phyloP scores from a whole-genome alignment of 306 rosid genomes.

The Cucurbita moschata region DNA sequence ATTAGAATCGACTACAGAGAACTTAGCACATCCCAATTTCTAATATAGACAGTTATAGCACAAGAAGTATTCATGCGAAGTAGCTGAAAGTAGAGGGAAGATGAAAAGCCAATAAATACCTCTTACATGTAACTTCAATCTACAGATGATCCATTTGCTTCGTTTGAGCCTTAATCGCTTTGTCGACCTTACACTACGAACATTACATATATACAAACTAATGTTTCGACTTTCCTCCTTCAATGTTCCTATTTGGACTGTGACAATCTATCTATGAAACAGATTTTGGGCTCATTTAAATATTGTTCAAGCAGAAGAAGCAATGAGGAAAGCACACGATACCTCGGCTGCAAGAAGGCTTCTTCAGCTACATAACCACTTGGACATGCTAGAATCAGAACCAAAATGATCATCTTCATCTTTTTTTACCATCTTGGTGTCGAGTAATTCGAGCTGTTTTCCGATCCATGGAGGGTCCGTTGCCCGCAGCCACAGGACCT shows the following conservation, averaged over 20 bases:
- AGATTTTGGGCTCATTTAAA: background rate
- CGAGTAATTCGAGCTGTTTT: conserved; percentile 45
- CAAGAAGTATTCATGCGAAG: background rate
- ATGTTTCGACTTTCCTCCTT: background rate
- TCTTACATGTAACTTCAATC: background rate
- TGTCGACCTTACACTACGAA: background rate
- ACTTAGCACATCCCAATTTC: background rate
- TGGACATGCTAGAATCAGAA: conserved; percentile 19
- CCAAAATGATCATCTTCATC: conserved; percentile 3
- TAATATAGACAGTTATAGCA: background rate
- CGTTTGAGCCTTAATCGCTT: background rate
- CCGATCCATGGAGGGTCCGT: conserved; percentile 77
- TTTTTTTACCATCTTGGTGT: conserved; percentile 11
- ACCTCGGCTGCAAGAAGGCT: background rate
- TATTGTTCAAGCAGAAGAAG: background rate
- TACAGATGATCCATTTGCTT: background rate
- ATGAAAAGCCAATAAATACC: background rate
- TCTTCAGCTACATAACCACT: conserved; percentile 21
- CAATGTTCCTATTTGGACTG: background rate
- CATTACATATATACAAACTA: background rate
- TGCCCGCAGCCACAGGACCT: conserved; percentile 43
- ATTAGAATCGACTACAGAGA: background rate
- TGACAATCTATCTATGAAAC: background rate
- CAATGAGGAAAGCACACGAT: background rate
- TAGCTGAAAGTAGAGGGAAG: background rate